Evolutionary conservation across 768 basidiomycete species (phyloP).

Genomic region (Auricularia heimuer): DNA sequence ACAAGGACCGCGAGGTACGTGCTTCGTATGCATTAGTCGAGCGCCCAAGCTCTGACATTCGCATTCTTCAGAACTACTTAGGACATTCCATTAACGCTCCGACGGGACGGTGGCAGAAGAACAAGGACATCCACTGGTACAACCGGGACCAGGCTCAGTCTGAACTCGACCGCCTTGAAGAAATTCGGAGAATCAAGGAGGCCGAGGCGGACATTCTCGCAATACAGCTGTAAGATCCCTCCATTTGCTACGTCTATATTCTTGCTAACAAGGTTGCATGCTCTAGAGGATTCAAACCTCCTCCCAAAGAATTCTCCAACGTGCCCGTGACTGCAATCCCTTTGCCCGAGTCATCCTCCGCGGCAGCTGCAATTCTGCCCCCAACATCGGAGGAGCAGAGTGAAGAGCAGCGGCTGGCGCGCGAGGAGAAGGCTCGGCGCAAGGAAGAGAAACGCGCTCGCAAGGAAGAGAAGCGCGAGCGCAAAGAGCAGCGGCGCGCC

Average conservation of each 20-base stretch:
- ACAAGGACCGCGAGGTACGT: constrained; percentile 83
- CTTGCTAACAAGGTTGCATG: constrained; percentile 7
- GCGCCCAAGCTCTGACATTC: background rate
- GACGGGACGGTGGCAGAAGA: constrained; percentile 94
- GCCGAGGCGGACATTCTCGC: constrained; percentile 82
- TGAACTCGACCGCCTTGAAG: constrained; percentile 49
- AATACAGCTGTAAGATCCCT: constrained; percentile 52
- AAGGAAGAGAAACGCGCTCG: constrained; percentile 23
- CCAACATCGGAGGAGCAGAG: constrained; percentile 14
- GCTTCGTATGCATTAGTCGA: background rate
- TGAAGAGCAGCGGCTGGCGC: constrained; percentile 19
- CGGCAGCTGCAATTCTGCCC: constrained; percentile 10
- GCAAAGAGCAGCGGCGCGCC: constrained; percentile 40
- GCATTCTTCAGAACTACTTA: constrained; percentile 60
- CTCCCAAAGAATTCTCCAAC: constrained; percentile 25
- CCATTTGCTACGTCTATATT: no score
- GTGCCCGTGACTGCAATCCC: constrained; percentile 10
- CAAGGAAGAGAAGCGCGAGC: constrained; percentile 51
- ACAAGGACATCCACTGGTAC: constrained; percentile 97
- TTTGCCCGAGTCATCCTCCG: constrained; percentile 5
- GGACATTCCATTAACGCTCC: constrained; percentile 94
- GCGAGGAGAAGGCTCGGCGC: constrained; percentile 15
- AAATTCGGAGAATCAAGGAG: constrained; percentile 76
- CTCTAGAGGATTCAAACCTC: constrained; percentile 61
- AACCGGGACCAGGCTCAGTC: constrained; percentile 43